Percentiles rank a stretch among this genome's conserved stretches.
These are phyloP conservation scores for Sclerotinia sclerotiorum DNA, from an alignment of 2,329 filamentous ascomycete genomes.

Conservation along the genomic window DNA sequence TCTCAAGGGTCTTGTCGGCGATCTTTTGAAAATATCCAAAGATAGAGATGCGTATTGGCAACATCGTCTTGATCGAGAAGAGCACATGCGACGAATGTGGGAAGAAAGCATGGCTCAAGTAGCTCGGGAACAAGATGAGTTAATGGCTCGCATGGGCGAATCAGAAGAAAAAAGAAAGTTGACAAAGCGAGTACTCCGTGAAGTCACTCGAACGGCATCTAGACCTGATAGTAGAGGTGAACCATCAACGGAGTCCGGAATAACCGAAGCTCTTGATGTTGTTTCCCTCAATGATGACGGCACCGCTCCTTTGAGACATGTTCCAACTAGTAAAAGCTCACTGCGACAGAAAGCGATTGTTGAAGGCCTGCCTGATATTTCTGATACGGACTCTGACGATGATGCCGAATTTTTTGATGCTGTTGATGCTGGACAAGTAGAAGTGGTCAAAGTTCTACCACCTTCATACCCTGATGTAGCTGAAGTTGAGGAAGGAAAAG, in stretches of 20 bases:
- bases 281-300: constrained; percentile 43
- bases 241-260: constrained; percentile 30
- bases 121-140: constrained; percentile 88
- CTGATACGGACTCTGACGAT: constrained; percentile 72
- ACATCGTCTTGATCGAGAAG: constrained; percentile 86
- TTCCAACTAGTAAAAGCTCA: constrained; percentile 46
- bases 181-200: constrained; percentile 84
- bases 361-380: constrained; percentile 66
- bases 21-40: constrained; percentile 86
- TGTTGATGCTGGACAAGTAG: constrained; percentile 87
- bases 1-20: constrained; percentile 78
- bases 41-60: constrained; percentile 98
- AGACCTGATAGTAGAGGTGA: constrained; percentile 42
- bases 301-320: constrained; percentile 39
- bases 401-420: constrained; percentile 98
- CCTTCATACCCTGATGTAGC: constrained; percentile 38
- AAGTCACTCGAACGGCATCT: constrained; percentile 69
- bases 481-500: constrained; percentile 46
- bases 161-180: constrained; percentile 86
- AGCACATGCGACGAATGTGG: constrained; percentile 92
- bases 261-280: constrained; percentile 42
- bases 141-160: constrained; percentile 84
- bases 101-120: constrained; percentile 98
- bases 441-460: constrained; percentile 68
- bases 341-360: constrained; percentile 64